phyloP scores from a whole-genome alignment of 371 early-diverging fungal species.

The Syncephalastrum sp. region DNA sequence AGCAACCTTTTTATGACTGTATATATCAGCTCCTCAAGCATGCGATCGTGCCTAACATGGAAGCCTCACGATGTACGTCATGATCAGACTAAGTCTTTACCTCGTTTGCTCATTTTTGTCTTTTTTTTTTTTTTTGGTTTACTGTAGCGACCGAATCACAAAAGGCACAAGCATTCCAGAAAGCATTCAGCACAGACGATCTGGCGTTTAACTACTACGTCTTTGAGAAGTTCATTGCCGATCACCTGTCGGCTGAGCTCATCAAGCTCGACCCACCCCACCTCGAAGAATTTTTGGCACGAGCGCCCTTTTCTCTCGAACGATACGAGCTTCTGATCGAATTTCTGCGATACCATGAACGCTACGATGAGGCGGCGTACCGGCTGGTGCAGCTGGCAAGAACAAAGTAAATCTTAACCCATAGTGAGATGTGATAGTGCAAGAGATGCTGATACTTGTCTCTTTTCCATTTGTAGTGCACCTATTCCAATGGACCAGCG shows the following conservation, averaged over 20 bases:
- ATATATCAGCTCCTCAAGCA: slow-evolving; percentile 41
- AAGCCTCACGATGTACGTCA: too few species aligned
- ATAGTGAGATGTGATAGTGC: neutral
- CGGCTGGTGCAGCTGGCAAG: slow-evolving; percentile 16
- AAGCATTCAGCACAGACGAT: slow-evolving; percentile 23
- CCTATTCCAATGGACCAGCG: slow-evolving; percentile 15
- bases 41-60: slow-evolving; percentile 8
- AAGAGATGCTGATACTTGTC: neutral
- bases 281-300: slow-evolving; percentile 28
- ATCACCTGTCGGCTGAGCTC: slow-evolving; percentile 18
- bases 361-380: slow-evolving; percentile 34
- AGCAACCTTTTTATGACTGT: slow-evolving; percentile 57
- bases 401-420: slow-evolving; percentile 19
- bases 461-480: slow-evolving; percentile 5
- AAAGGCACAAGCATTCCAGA: slow-evolving; percentile 17
- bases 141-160: slow-evolving; percentile 9
- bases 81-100: too few species aligned
- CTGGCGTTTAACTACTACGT: slow-evolving; percentile 28
- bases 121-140: neutral
- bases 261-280: slow-evolving; percentile 28
- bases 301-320: slow-evolving; percentile 21
- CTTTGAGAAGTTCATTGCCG: slow-evolving; percentile 27
- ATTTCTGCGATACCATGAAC: slow-evolving; percentile 22
- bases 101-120: neutral
- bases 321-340: slow-evolving; percentile 26